Conservation (phyloP, 2,329 filamentous ascomycete species). For the Fusarium sp. region DNA sequence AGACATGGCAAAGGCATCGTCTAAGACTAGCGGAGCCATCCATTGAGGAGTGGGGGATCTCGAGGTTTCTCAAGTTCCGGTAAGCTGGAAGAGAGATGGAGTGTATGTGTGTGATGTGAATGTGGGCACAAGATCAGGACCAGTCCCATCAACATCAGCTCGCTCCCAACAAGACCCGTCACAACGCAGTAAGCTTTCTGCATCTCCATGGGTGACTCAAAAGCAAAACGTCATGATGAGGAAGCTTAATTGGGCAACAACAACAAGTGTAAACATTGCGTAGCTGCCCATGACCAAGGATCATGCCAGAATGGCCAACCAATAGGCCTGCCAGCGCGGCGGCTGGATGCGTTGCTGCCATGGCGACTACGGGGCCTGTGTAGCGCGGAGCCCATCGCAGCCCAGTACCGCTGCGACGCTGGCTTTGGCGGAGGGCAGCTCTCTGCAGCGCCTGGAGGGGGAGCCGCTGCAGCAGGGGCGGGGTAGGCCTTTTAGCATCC, state of each 20-base stretch:
- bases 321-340: slow-evolving; percentile 34
- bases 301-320: slow-evolving; percentile 41
- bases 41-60: slow-evolving; percentile 29
- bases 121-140: slow-evolving; percentile 11
- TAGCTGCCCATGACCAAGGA: slow-evolving; percentile 35
- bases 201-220: slow-evolving; percentile 37
- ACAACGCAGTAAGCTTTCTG: not conserved
- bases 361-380: slow-evolving; percentile 44
- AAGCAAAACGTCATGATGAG: slow-evolving; percentile 34
- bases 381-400: slow-evolving; percentile 17
- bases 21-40: slow-evolving; percentile 32
- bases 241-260: slow-evolving; percentile 37
- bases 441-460: slow-evolving; percentile 34
- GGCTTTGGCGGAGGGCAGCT: slow-evolving; percentile 26
- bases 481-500: slow-evolving; percentile 36
- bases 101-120: not conserved
- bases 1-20: slow-evolving; percentile 39
- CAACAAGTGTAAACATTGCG: slow-evolving; percentile 40
- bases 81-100: slow-evolving; percentile 1
- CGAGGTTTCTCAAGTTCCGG: slow-evolving; percentile 10
- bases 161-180: not conserved
- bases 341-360: slow-evolving; percentile 46
- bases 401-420: slow-evolving; percentile 30
- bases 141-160: not conserved
- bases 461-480: slow-evolving; percentile 40